These are phyloP conservation scores for Canna indica DNA, from an alignment of 176 grass and related monocot genomes.

Conservation along the genomic window DNA sequence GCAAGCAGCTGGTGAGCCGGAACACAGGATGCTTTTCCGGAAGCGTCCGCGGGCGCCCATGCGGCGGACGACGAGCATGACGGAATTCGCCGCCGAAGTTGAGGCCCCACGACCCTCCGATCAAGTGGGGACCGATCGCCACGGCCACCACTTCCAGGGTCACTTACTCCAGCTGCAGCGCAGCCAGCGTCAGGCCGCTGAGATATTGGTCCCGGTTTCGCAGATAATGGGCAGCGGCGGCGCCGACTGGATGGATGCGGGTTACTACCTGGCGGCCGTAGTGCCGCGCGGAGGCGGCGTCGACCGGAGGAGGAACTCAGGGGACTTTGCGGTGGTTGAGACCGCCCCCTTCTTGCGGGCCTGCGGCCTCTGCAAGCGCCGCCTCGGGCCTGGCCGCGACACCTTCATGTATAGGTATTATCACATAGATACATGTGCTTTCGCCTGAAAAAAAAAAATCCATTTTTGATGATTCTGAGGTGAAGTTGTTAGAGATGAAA, in stretches of 20 bases:
- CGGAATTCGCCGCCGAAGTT: conserved; percentile 30
- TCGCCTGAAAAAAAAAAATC: too few species aligned
- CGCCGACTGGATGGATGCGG: conserved; percentile 47
- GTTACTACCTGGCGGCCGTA: conserved; percentile 14
- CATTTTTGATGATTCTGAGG: too few species aligned
- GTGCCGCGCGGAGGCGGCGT: not conserved
- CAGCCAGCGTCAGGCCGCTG: conserved; percentile 19
- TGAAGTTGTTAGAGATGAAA: too few species aligned
- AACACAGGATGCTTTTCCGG: conserved; percentile 36
- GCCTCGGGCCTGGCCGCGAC: conserved; percentile 72
- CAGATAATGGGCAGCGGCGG: too few species aligned
- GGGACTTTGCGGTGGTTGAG: conserved; percentile 30
- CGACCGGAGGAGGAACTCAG: conserved; percentile 25
- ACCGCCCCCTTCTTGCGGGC: conserved; percentile 60
- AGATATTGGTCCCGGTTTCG: too few species aligned
- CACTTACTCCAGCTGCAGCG: not conserved
- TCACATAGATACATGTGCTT: too few species aligned
- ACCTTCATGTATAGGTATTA: conserved; percentile 94
- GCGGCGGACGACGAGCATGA: conserved; percentile 65
- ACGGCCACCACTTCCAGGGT: not conserved
- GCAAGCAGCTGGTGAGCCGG: not conserved
- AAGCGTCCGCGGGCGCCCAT: conserved; percentile 34
- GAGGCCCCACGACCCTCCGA: conserved; percentile 14
- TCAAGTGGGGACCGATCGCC: not conserved
- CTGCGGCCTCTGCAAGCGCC: conserved; percentile 82